Evolutionary conservation across 306 rosid genomes (phyloP).

Genomic region (Casuarina equisetifolia): DNA sequence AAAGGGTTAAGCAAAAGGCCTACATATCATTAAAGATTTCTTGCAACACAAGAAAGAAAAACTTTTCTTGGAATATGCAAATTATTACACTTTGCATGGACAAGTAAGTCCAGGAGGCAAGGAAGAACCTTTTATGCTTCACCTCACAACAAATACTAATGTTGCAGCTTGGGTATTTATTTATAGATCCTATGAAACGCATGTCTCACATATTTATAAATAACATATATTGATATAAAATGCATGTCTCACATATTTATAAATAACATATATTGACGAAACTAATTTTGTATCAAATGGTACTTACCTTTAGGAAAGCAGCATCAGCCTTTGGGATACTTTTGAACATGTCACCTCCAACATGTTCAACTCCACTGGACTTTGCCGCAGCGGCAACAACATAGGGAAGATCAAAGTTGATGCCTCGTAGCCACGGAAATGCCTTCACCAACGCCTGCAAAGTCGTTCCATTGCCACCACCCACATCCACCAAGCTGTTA

Average conservation of each 20-base stretch:
- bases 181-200: too few species aligned
- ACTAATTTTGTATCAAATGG: background rate
- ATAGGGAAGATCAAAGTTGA: constrained; percentile 75
- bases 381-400: constrained; percentile 41
- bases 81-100: too few species aligned
- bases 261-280: background rate
- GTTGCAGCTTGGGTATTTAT: too few species aligned
- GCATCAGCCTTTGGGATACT: constrained; percentile 72
- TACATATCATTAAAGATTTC: background rate
- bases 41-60: too few species aligned
- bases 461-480: constrained; percentile 67
- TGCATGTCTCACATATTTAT: background rate
- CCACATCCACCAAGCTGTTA: constrained; percentile 63
- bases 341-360: constrained; percentile 65
- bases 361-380: constrained; percentile 36
- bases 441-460: constrained; percentile 35
- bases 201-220: too few species aligned
- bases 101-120: too few species aligned
- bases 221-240: too few species aligned
- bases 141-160: too few species aligned
- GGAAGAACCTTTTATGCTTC: too few species aligned
- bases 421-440: constrained; percentile 45
- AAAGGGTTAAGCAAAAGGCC: background rate
- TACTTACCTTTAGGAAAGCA: constrained; percentile 50
- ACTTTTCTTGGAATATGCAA: too few species aligned